Evolutionary conservation across 2,329 filamentous ascomycete genomes (phyloP).

Genomic region (Trichocomaceae sp.): DNA sequence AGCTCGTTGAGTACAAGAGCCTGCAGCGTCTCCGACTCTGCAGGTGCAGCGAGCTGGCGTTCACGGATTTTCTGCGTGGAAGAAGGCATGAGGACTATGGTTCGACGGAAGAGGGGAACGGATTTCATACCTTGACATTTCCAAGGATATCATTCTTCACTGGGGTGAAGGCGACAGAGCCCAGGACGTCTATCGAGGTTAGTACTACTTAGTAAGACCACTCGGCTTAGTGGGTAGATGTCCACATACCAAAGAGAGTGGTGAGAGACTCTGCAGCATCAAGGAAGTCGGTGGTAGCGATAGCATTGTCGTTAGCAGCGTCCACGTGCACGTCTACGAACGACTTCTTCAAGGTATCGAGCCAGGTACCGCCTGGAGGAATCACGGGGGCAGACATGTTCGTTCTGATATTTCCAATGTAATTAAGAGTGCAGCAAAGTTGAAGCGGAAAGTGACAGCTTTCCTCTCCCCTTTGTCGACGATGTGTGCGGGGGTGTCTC

Average conservation of each 20-base stretch:
- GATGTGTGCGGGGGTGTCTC: not conserved
- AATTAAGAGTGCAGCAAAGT: conserved; percentile 1
- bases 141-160: conserved; percentile 88
- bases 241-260: conserved; percentile 68
- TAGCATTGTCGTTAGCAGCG: conserved; percentile 64
- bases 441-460: conserved; percentile 8
- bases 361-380: conserved; percentile 67
- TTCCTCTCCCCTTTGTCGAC: not conserved
- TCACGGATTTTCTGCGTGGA: conserved; percentile 72
- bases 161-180: conserved; percentile 70
- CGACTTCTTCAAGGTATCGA: conserved; percentile 75
- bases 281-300: conserved; percentile 80
- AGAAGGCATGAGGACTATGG: not conserved
- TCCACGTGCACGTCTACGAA: conserved; percentile 78
- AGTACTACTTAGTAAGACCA: too few species aligned
- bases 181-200: conserved; percentile 48
- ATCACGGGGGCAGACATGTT: conserved; percentile 48
- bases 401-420: conserved; percentile 13
- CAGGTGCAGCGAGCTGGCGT: conserved; percentile 69
- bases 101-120: conserved; percentile 1
- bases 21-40: conserved; percentile 77
- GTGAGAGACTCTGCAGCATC: conserved; percentile 82
- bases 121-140: conserved; percentile 70
- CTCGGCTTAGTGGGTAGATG: not conserved
- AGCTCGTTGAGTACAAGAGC: conserved; percentile 79